These are phyloP conservation scores for Diplosphaera chodatii DNA, from an alignment of 139 green algal species.

Conservation along the genomic window DNA sequence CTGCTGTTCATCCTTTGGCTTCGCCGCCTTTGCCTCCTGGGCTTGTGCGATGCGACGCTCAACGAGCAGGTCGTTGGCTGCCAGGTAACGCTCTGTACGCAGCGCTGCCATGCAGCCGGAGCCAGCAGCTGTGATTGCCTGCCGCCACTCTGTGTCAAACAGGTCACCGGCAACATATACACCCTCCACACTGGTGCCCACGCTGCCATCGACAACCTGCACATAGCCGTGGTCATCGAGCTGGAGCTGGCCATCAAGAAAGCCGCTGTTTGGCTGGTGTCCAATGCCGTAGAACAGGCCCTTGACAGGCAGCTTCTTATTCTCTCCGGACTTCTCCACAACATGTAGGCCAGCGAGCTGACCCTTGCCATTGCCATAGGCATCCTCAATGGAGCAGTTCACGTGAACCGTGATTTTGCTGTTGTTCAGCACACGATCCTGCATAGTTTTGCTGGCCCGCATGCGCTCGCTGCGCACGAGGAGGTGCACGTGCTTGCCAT, in stretches of 20 bases:
- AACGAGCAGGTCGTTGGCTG: conserved; percentile 10
- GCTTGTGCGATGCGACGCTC: conserved; percentile 20
- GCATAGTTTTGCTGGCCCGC: conserved; percentile 88
- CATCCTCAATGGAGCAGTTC: conserved; percentile 77
- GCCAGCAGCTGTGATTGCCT: conserved; percentile 96
- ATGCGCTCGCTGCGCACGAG: conserved; percentile 77
- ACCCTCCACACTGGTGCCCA: conserved; percentile 72
- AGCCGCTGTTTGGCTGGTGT: conserved; percentile 88
- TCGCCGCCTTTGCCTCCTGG: conserved; percentile 8
- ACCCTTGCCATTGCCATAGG: conserved; percentile 47
- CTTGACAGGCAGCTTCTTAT: conserved; percentile 53
- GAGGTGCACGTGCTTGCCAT: conserved; percentile 87
- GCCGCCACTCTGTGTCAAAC: conserved; percentile 83
- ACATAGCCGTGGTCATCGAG: conserved; percentile 91
- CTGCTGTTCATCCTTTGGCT: conserved; percentile 37
- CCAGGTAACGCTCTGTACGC: conserved; percentile 86
- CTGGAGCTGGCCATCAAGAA: conserved; percentile 62
- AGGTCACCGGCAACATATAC: conserved; percentile 93
- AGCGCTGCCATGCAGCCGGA: conserved; percentile 93
- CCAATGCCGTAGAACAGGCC: conserved; percentile 99
- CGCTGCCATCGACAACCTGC: conserved; percentile 47
- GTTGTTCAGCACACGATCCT: conserved; percentile 28
- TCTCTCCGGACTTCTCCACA: conserved; percentile 48
- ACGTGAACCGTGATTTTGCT: conserved; percentile 62
- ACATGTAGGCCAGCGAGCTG: conserved; percentile 55